These are phyloP conservation scores for Westerdykella ornata DNA, from an alignment of 2,329 filamentous ascomycete genomes.

Conservation along the genomic window DNA sequence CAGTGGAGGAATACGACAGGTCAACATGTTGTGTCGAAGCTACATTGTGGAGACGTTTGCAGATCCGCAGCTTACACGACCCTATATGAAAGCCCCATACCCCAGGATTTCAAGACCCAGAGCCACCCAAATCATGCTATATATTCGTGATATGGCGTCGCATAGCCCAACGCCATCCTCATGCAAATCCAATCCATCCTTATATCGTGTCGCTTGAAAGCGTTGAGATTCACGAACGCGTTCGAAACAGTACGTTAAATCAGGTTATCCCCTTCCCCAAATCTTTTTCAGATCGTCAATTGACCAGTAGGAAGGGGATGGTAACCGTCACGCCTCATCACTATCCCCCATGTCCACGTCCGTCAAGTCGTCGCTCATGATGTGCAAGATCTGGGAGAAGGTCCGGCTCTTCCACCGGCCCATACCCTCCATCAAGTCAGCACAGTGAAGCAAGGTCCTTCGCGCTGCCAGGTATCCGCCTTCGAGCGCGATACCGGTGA, in stretches of 20 bases:
- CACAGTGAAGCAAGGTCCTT: conserved; percentile 47
- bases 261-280: conserved; percentile 22
- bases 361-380: conserved; percentile 49
- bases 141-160: too few species aligned
- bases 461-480: conserved; percentile 49
- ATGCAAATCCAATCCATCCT: too few species aligned
- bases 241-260: neutral
- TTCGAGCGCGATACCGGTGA: conserved; percentile 44
- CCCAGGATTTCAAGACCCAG: too few species aligned
- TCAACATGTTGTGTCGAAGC: too few species aligned
- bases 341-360: conserved; percentile 26
- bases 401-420: conserved; percentile 48
- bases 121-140: too few species aligned
- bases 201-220: too few species aligned
- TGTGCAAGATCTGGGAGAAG: conserved; percentile 48
- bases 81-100: too few species aligned
- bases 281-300: conserved; percentile 19
- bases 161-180: too few species aligned
- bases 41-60: too few species aligned
- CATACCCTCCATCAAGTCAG: conserved; percentile 48
- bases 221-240: too few species aligned
- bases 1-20: too few species aligned
- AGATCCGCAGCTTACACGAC: too few species aligned
- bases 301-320: conserved; percentile 15
- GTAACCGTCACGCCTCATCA: conserved; percentile 25